phyloP scores from a whole-genome alignment of 2,329 filamentous ascomycete genomes.

The Paraphoma chrysanthemicola region DNA sequence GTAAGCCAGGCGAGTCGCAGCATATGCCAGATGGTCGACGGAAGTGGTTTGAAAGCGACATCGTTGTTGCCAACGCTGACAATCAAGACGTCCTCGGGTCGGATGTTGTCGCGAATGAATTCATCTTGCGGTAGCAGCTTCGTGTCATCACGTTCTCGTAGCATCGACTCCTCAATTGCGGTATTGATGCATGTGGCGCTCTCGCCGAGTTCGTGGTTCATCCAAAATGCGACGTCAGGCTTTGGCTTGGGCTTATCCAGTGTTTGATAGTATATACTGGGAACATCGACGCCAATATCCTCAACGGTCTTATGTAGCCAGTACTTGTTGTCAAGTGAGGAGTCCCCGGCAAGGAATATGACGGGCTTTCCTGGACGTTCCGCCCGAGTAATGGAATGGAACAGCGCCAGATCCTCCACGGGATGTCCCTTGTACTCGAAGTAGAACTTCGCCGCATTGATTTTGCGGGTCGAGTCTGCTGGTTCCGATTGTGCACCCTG shows the following conservation, averaged over 20 bases:
- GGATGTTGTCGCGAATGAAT: conserved; percentile 45
- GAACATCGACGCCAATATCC: conserved; percentile 17
- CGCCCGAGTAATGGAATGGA: conserved; percentile 27
- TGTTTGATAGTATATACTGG: conserved; percentile 36
- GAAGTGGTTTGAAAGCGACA: conserved; percentile 38
- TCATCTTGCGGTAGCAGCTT: conserved; percentile 40
- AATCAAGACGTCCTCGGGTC: conserved; percentile 38
- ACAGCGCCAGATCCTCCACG: conserved; percentile 34
- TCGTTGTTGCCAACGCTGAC: conserved; percentile 49
- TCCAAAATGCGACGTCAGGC: conserved; percentile 47
- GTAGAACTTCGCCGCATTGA: conserved; percentile 39
- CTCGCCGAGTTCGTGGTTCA: conserved; percentile 41
- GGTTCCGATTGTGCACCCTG: not conserved
- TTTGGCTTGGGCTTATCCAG: conserved; percentile 34
- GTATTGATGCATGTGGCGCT: conserved; percentile 46
- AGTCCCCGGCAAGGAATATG: conserved; percentile 48
- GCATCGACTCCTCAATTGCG: conserved; percentile 44
- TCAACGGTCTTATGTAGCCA: conserved; percentile 35
- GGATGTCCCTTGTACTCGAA: conserved; percentile 45
- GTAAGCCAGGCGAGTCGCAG: conserved; percentile 41
- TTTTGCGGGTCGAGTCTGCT: conserved; percentile 11
- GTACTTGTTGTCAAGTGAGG: conserved; percentile 49
- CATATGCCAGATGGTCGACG: conserved; percentile 40
- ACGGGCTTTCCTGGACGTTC: conserved; percentile 38
- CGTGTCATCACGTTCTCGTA: conserved; percentile 35